Evolutionary conservation across 2,329 filamentous ascomycete genomes (phyloP), one percentile per base, ranked within the genome.

Genomic region (Aspergillus sojae): DNA sequence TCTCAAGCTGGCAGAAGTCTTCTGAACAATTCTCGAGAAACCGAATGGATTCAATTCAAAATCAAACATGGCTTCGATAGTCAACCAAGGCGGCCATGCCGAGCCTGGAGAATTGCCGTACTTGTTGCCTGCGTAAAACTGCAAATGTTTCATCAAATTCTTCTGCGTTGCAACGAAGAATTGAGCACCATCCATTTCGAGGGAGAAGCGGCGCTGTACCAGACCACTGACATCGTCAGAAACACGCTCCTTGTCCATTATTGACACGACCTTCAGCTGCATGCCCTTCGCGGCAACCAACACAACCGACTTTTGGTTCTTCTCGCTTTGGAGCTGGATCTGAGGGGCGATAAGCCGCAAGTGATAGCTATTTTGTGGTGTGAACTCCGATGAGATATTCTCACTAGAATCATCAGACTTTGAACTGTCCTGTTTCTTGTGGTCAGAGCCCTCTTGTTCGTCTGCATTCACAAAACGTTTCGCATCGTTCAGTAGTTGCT

Each of bases 41-140:
- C 96, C 95, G 73, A 97, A 97, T 0, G 95, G 94, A 76, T 96
- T 94, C 6, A 91, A 86, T 68, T 94, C 84, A 78, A 97, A 99
- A 77, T 98, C 94, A 72, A 97, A 97, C 90, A 99, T 97, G 71
- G 97, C 92, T 79, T 99, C 95, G 81, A 99, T 90, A 0, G 95
- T 95, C 54, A 98, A 92, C 95, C 95, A 99, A 0, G 95, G 95
- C 12, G 95, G 95, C 95, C 96, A 99, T 19, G 92, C 89, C 3
- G 93, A 92, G 11, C 93, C 93, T 41, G 87, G 85, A 46, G 92
- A 88, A 34, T 93, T 90, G 43, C 96, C 96, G 73, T 99, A 99
- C 64, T 89, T 90, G 78, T 94, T 97, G 59, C 93, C 94, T 26
- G 94, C 94, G 76, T 99, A 98, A 84, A 97, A 91, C 59, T 95